Percentiles rank a stretch among this genome's conserved stretches.
Conservation (phyloP, 768 basidiomycete genomes). For the Kockovaella imperatae region DNA sequence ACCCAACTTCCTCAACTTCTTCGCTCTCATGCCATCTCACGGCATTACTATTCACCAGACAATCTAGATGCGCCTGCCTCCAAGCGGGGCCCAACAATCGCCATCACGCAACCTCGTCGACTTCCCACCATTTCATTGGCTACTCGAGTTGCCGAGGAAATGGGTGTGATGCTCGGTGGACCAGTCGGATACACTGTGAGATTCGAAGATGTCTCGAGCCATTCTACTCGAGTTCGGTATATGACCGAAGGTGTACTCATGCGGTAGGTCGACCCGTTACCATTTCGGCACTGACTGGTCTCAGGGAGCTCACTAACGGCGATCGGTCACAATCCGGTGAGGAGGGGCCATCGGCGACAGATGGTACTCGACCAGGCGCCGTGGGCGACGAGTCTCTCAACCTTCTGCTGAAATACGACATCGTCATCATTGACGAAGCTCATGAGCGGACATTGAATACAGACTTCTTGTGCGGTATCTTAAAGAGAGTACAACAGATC, state of each 20-base stretch:
- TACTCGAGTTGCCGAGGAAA: conserved; percentile 37
- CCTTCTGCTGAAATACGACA: conserved; percentile 69
- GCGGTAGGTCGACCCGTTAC: conserved; percentile 23
- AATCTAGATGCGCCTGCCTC: conserved; percentile 3
- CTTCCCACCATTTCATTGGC: conserved; percentile 40
- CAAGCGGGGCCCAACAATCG: conserved; percentile 22
- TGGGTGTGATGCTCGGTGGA: conserved; percentile 32
- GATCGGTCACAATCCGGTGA: neutral
- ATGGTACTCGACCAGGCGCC: neutral
- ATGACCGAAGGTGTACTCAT: conserved; percentile 43
- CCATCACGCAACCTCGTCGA: conserved; percentile 41
- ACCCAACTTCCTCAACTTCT: conserved; percentile 43
- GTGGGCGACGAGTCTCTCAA: conserved; percentile 11
- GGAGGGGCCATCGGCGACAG: neutral
- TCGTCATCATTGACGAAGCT: conserved; percentile 90
- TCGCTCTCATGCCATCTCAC: conserved; percentile 19
- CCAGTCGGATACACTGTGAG: conserved; percentile 43
- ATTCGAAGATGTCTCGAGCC: conserved; percentile 35
- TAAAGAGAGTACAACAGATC: conserved; percentile 68
- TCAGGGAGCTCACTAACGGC: conserved; percentile 31
- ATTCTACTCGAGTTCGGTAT: conserved; percentile 32
- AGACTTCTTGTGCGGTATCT: conserved; percentile 80
- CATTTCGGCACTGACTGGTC: neutral
- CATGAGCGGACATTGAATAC: conserved; percentile 93
- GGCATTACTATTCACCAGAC: conserved; percentile 9